phyloP scores from a whole-genome alignment of 495 filamentous ascomycete species.

The Friedmanniomyces endolithicus region DNA sequence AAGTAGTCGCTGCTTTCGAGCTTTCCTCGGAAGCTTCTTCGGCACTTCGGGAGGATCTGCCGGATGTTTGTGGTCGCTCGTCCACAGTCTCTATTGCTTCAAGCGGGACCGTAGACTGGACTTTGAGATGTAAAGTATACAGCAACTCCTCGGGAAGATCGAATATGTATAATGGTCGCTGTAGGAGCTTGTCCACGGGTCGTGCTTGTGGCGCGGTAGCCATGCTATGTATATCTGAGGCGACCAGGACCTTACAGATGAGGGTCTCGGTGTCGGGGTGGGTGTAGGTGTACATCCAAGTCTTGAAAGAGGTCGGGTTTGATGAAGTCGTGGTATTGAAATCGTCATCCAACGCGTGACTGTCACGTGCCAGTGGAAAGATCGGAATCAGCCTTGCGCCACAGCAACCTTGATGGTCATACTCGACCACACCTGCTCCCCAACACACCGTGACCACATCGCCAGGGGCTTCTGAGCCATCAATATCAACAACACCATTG shows the following conservation, averaged over 20 bases:
- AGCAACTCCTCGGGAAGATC: conserved; percentile 73
- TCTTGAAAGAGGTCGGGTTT: no score
- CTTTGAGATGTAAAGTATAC: conserved; percentile 41
- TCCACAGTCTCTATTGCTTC: background rate
- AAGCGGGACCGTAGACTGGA: conserved; percentile 3
- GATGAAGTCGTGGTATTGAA: background rate
- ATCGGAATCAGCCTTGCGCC: background rate
- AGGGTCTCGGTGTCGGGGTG: no score
- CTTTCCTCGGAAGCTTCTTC: conserved; percentile 33
- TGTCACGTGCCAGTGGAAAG: no score
- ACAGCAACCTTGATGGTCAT: background rate
- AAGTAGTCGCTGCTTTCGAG: conserved; percentile 51
- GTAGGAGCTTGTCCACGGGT: conserved; percentile 8
- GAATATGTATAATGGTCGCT: conserved; percentile 45
- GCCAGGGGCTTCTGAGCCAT: background rate
- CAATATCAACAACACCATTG: no score
- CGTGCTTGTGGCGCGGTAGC: background rate
- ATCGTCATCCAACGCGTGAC: background rate
- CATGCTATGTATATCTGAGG: background rate
- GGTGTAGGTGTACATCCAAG: no score
- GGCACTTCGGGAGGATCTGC: background rate
- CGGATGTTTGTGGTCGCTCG: background rate
- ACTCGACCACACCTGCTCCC: background rate
- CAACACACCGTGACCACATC: background rate
- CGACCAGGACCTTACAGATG: no score